Base-by-base conservation (phyloP, 257 asterid genomes). In the Linderniella brevidens region DNA sequence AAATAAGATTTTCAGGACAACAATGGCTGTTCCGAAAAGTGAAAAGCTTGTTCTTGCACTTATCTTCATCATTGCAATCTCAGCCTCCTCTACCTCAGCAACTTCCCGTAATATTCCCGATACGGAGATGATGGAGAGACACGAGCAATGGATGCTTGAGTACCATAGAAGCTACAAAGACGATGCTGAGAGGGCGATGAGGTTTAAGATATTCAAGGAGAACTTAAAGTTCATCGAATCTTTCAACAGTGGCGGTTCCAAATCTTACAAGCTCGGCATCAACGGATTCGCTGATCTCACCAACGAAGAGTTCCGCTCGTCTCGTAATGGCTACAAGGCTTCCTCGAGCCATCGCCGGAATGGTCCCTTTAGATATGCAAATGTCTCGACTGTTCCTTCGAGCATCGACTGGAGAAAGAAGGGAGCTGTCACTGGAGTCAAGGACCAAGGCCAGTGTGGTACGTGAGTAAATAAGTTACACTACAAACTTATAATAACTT, bases 401-500 rank as follows among this genome's bases (percentile, higher is more conserved):
- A 47, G 46, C 16, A 17, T 62, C 53, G 80, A 69, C 40, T 69
- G 80, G 80, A 63, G 71, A 42, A 54, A 35, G 50, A 51, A 57
- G 32, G 77, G 74, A 8, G 80, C 74, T 0, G 77, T 69, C 9
- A 66, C 80, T 11, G 53, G 53, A 17, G 60, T 73, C 17, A 73
- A 73, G 65, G 64, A 73, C 50, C 80, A 73, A 57, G 65, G 63
- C 16, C 25, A 54, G 1, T 69, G 80, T 60, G 80, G 80, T 68
- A 62, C 40, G 69, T 9, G 13, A 19, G 13, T 37, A 1, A 19
- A 46, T 25, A 12, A 5, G n/a, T 44, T 11, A 35, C 13, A 18
- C 16, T 54, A 5, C 37, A 35, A 13, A 3, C 13, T 43, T 5
- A 9, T 18, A 17, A 42, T 1, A 16, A 7, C 8, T 46, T 46